Base-by-base conservation (phyloP, 179 eudicot species). In the Heliamphora pulchella region DNA sequence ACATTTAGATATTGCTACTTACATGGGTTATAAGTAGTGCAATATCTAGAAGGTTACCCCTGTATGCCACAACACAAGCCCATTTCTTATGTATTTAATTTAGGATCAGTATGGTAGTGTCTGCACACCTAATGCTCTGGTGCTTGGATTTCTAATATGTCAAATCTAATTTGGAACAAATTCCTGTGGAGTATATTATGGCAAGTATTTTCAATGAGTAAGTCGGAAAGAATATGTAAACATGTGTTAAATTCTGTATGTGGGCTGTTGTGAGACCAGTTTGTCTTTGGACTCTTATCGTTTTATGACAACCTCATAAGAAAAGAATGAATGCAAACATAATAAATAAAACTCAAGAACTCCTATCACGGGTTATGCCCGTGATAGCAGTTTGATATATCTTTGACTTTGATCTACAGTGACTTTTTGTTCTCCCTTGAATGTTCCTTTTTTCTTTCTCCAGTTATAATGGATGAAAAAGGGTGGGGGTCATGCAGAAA, bases 381-480 rank as follows among this genome's bases (percentile, higher is more conserved):
- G 39, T 31, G 39, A 31, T 31, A 31, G 39, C 39, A 31, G 39
- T 31, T 31, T 31, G 39, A 31, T 31, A 31, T 31, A 31, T 31
- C 39, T 31, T 31, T 31, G 39, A 31, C 31, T 64, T 14, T 14
- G 15, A 65, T 47, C 2, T 18, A 77, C 20, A 54, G 8, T 50
- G 20, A 3, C 41, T 0, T 54, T 58, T 75, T 58, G 15, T 59
- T 74, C 6, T 74, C 13, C 58, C 6, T 57, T 31, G 20, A 31
- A 72, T 15, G 18, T 51, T 22, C 20, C 76, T 72, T 72, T 31
- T 55, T 31, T 53, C 76, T 53, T 58, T 58, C 39, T 76, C 70
- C 47, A 3, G 5, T 76, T 76, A 44, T 10, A 44, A 59, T 47
- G 20, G 57, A 63, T 44, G 20, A 64, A 77, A 20, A 31, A 6